phyloP scores from a whole-genome alignment of 768 basidiomycete genomes.

The Rhodotorula kratochvilovae region DNA sequence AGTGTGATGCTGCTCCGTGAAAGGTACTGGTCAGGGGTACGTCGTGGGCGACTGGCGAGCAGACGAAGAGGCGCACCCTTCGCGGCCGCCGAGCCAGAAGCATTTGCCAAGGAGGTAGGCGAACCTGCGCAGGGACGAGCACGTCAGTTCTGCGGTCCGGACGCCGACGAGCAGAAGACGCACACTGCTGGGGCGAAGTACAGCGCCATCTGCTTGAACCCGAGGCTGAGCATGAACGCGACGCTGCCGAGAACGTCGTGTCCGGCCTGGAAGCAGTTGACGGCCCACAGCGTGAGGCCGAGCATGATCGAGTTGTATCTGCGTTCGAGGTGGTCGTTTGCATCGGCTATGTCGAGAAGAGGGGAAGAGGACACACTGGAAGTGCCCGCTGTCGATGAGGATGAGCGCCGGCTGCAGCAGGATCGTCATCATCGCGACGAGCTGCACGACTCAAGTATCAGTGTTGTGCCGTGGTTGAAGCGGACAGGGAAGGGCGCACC shows the following conservation, averaged over 20 bases:
- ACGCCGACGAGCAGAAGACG: constrained; percentile 56
- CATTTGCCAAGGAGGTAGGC: constrained; percentile 87
- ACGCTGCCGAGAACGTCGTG: constrained; percentile 71
- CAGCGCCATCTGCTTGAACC: constrained; percentile 93
- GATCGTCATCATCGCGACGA: constrained; percentile 60
- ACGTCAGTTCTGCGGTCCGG: background rate
- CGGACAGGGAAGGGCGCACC: constrained; percentile 51
- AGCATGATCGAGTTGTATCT: constrained; percentile 88
- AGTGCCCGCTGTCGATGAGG: constrained; percentile 86
- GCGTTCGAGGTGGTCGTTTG: constrained; percentile 42
- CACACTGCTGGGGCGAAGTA: constrained; percentile 82
- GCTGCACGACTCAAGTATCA: background rate
- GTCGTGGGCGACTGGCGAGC: too few species aligned
- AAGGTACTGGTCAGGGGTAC: too few species aligned
- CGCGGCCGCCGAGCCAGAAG: constrained; percentile 63
- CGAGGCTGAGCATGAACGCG: constrained; percentile 74
- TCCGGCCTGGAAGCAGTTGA: constrained; percentile 65
- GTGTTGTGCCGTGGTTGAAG: too few species aligned
- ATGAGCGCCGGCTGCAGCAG: constrained; percentile 78
- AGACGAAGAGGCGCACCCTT: constrained; percentile 60
- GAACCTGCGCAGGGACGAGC: constrained; percentile 49
- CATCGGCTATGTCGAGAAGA: background rate
- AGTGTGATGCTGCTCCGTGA: constrained; percentile 52
- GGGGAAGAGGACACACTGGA: constrained; percentile 54
- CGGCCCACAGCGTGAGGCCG: constrained; percentile 56